Evolutionary conservation across 2,329 filamentous ascomycete genomes (phyloP).

Genomic region (Rutstroemia sp.): DNA sequence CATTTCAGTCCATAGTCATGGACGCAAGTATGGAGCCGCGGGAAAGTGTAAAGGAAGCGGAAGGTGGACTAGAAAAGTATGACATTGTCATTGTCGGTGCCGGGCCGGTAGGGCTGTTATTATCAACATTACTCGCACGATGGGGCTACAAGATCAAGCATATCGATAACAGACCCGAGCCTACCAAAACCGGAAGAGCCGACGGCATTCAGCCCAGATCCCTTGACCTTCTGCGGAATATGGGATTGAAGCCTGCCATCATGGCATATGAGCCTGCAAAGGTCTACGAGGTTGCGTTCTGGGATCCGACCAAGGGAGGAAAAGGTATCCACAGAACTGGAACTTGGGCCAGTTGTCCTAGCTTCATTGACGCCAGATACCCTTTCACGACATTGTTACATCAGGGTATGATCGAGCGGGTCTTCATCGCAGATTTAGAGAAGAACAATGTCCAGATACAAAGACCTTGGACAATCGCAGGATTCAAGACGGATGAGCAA

Average conservation of each 20-base stretch:
- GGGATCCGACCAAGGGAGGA: slow-evolving; percentile 53
- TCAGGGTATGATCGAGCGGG: slow-evolving; percentile 63
- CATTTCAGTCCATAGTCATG: slow-evolving; percentile 9
- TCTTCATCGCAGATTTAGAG: slow-evolving; percentile 58
- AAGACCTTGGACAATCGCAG: slow-evolving; percentile 56
- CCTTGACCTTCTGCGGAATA: slow-evolving; percentile 77
- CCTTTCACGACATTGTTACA: slow-evolving; percentile 65
- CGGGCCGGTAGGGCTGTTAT: slow-evolving; percentile 78
- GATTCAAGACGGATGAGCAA: slow-evolving; percentile 52
- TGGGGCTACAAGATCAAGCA: slow-evolving; percentile 96
- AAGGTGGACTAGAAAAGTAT: slow-evolving; percentile 33
- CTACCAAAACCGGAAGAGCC: slow-evolving; percentile 77
- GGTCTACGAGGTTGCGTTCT: slow-evolving; percentile 72
- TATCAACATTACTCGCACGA: slow-evolving; percentile 79
- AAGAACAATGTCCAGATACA: slow-evolving; percentile 54
- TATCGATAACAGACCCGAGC: slow-evolving; percentile 82
- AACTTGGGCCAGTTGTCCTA: slow-evolving; percentile 81
- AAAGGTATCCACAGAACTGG: slow-evolving; percentile 57
- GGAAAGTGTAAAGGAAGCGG: slow-evolving; percentile 12
- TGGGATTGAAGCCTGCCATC: slow-evolving; percentile 80
- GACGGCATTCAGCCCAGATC: slow-evolving; percentile 90
- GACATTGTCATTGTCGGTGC: slow-evolving; percentile 80
- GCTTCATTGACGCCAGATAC: slow-evolving; percentile 68
- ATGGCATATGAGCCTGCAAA: slow-evolving; percentile 84
- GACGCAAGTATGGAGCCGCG: slow-evolving; percentile 17